phyloP scores from a whole-genome alignment of 2,329 filamentous ascomycete genomes.

The Calonectria pauciramosa region DNA sequence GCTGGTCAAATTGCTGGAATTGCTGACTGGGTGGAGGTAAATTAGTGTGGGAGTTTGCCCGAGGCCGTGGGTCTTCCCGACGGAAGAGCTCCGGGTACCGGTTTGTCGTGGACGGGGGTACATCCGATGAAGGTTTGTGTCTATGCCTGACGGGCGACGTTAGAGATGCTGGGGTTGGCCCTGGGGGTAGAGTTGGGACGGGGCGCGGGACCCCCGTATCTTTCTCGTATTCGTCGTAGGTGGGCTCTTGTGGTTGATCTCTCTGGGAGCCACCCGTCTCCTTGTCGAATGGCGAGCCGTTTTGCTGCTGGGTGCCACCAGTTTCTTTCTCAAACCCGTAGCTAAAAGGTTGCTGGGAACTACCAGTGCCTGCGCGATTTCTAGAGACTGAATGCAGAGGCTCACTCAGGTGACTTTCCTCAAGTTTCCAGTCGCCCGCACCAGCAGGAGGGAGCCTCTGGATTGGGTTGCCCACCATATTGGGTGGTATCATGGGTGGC shows the following conservation, averaged over 20 bases:
- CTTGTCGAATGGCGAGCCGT: slow-evolving; percentile 48
- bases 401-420: slow-evolving; percentile 67
- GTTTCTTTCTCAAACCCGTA: slow-evolving; percentile 49
- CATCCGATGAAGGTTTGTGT: slow-evolving; percentile 48
- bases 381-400: slow-evolving; percentile 58
- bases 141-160: slow-evolving; percentile 24
- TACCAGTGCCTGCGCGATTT: slow-evolving; percentile 50
- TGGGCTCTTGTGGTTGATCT: slow-evolving; percentile 26
- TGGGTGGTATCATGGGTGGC: slow-evolving; percentile 39
- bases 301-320: neutral
- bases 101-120: slow-evolving; percentile 66
- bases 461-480: slow-evolving; percentile 52
- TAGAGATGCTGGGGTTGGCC: neutral
- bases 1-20: slow-evolving; percentile 14
- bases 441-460: slow-evolving; percentile 59
- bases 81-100: slow-evolving; percentile 64
- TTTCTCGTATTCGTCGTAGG: slow-evolving; percentile 53
- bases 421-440: slow-evolving; percentile 61
- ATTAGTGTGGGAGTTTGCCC: slow-evolving; percentile 32
- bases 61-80: slow-evolving; percentile 35
- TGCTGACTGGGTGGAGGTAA: slow-evolving; percentile 27
- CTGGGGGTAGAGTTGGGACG: slow-evolving; percentile 8
- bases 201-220: slow-evolving; percentile 59
- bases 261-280: slow-evolving; percentile 57
- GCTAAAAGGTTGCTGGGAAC: slow-evolving; percentile 45